Evolutionary conservation across 2,329 filamentous ascomycete genomes (phyloP).

Genomic region (Trichoderma lentiforme): DNA sequence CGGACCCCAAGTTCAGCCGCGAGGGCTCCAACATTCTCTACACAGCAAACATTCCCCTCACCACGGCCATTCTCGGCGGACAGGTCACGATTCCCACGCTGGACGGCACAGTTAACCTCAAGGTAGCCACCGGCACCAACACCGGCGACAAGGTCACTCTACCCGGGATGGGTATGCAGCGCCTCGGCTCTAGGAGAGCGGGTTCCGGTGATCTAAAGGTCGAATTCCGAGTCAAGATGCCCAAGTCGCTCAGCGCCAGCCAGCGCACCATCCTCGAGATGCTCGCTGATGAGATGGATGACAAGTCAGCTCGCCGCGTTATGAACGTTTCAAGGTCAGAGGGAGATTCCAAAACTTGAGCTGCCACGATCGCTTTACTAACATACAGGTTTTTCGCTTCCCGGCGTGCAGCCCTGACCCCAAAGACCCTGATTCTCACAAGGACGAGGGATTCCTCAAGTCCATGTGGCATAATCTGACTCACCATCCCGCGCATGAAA

Average conservation of each 20-base stretch:
- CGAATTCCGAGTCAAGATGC: slow-evolving; percentile 93
- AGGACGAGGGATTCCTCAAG: slow-evolving; percentile 87
- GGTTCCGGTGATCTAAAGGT: slow-evolving; percentile 80
- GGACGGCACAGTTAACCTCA: slow-evolving; percentile 85
- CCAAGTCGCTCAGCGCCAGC: slow-evolving; percentile 87
- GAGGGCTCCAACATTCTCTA: slow-evolving; percentile 88
- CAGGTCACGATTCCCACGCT: slow-evolving; percentile 87
- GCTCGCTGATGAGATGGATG: slow-evolving; percentile 92
- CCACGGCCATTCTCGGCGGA: slow-evolving; percentile 87
- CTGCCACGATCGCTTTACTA: background rate
- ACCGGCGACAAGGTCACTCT: slow-evolving; percentile 91
- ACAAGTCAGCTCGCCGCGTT: slow-evolving; percentile 84
- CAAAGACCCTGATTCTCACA: slow-evolving; percentile 52
- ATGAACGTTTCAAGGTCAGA: slow-evolving; percentile 67
- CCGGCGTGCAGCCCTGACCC: slow-evolving; percentile 17
- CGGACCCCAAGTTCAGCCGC: slow-evolving; percentile 85
- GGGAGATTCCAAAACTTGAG: slow-evolving; percentile 6
- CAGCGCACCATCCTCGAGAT: slow-evolving; percentile 92
- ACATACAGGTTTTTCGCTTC: background rate
- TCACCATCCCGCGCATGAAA: slow-evolving; percentile 62
- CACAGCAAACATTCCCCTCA: slow-evolving; percentile 86
- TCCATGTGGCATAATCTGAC: slow-evolving; percentile 90
- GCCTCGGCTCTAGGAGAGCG: slow-evolving; percentile 64
- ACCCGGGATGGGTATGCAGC: slow-evolving; percentile 90
- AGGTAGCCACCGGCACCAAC: slow-evolving; percentile 84